Percentiles rank a stretch among this genome's conserved stretches.
Evolutionary conservation across 179 eudicot genomes (phyloP).

Genomic region (Monotropa hypopitys): DNA sequence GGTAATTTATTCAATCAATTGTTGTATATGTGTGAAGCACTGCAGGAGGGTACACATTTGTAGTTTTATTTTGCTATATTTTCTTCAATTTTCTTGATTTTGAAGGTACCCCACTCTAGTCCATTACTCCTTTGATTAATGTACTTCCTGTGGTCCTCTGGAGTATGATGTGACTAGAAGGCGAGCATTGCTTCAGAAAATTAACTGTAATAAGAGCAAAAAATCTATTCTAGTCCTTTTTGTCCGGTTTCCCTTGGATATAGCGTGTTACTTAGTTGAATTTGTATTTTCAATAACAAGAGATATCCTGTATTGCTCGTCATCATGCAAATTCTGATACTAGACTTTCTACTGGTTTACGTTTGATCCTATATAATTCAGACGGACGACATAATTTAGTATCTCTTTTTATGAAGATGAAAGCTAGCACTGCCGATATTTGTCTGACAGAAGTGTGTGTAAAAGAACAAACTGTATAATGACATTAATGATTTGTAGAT

Average conservation of each 20-base stretch:
- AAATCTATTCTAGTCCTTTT: neutral
- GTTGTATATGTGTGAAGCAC: neutral
- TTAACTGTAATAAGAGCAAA: neutral
- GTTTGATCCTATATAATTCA: neutral
- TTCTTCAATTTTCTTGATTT: neutral
- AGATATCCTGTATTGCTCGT: neutral
- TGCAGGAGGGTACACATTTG: neutral
- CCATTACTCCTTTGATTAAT: neutral
- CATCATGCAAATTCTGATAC: neutral
- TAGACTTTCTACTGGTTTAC: neutral
- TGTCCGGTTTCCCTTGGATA: neutral
- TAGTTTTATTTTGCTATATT: neutral
- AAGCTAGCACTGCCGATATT: neutral
- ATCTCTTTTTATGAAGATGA: neutral
- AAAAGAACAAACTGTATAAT: neutral
- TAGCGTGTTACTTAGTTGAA: neutral
- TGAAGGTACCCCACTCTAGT: neutral
- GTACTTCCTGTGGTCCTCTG: too few relatives aligned
- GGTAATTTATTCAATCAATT: neutral
- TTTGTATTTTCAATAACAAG: neutral
- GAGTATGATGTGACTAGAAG: neutral
- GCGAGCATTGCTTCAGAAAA: neutral
- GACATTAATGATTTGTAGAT: neutral
- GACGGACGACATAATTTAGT: neutral
- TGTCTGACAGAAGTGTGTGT: neutral